Base-by-base conservation (phyloP, 2,329 filamentous ascomycete species). In the Emydomyces testavorans region DNA sequence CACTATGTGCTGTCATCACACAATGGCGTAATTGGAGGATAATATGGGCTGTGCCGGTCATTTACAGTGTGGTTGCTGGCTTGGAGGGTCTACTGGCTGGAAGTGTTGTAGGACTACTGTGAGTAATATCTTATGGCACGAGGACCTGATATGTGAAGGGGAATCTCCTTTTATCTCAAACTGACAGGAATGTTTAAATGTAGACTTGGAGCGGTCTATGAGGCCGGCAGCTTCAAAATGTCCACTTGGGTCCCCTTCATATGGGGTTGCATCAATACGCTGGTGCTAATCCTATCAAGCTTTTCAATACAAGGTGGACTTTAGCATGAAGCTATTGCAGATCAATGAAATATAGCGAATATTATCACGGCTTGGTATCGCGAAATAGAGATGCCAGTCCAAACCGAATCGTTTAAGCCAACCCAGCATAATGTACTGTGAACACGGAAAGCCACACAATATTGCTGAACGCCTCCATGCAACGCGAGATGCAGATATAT, bases 231-330 rank as follows among this genome's bases (percentile, higher is more conserved):
- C 65, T 94, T 90, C 62, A 75, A 80, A 58, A 92, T 94, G 87
- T 90, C 87, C 38, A 94, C 89, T 0, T 94, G 88, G 88, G 85
- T 94, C 44, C 89, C 89, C 0, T 83, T 92, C 59, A 76, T 89
- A 18, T 94, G 89, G 89, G 85, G 80, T 1, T 75, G 85, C 60
- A 83, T 90, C 63, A 94, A 87, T 62, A 80, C 90, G 7, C 65
- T 94, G 39, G 76, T 93, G 24, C 71, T 95, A 38, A 79, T 94
- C 42, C 72, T 94, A 53, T 92, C 87, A 4, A 92, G 86, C 3
- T 94, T 94, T 63, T 85, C 87, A n/a, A 89, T 94, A 44, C 87
- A 93, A 61, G 87, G 88, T 41, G 88, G 85, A 32, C 73, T 94
- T 52, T 94, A 66, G 79, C 0, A n/a, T n/a, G n/a, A n/a, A n/a